phyloP scores from a whole-genome alignment of 2,329 filamentous ascomycete genomes.

The Corinectria fuckeliana region DNA sequence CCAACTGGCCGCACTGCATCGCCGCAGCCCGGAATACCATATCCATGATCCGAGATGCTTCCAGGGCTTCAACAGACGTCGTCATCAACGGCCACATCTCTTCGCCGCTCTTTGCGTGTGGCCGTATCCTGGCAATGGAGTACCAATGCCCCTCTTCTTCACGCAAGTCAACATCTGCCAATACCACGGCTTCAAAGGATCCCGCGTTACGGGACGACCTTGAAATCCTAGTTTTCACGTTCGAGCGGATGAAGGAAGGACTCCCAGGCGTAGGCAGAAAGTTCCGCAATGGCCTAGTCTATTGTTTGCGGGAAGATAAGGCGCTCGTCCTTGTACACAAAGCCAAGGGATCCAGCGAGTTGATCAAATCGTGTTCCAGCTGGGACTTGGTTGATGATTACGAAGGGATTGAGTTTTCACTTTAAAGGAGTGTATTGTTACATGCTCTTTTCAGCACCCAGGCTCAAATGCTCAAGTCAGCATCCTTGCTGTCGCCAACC shows the following conservation, averaged over 20 bases:
- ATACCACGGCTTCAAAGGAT: neutral
- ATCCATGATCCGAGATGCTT: conserved; percentile 27
- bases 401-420: neutral
- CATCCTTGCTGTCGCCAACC: conserved; percentile 28
- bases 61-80: conserved; percentile 17
- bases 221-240: conserved; percentile 25
- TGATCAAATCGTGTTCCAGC: conserved; percentile 28
- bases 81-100: conserved; percentile 29
- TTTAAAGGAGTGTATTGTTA: neutral
- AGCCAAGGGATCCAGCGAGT: conserved; percentile 18
- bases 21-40: conserved; percentile 26
- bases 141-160: conserved; percentile 21
- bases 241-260: conserved; percentile 22
- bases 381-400: conserved; percentile 20
- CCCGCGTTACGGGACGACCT: conserved; percentile 28
- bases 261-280: conserved; percentile 27
- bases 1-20: conserved; percentile 36
- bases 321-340: conserved; percentile 18
- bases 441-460: no score
- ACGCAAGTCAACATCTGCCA: neutral
- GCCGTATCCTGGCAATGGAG: conserved; percentile 28
- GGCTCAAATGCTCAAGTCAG: conserved; percentile 6
- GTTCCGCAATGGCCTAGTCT: conserved; percentile 30
- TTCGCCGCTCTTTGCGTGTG: conserved; percentile 25
- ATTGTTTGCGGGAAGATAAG: conserved; percentile 24